Base-by-base conservation (phyloP, 2,329 filamentous ascomycete species). In the Ceratocystis colombiana region DNA sequence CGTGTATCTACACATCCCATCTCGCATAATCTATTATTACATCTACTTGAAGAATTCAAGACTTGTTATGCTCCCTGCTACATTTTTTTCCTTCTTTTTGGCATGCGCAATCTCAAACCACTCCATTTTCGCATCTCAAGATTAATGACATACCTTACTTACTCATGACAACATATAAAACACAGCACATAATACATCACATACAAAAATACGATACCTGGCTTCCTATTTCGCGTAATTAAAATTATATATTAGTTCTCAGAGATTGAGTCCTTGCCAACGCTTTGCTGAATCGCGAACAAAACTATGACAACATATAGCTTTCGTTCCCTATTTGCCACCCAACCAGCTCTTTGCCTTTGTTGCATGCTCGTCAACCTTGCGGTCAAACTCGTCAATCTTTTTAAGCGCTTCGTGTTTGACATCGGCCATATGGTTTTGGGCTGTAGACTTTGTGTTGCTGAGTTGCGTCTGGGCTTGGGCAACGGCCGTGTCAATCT, bases 261-360 rank as follows among this genome's bases (percentile, higher is more conserved):
- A 10, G 30, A 20, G 20, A 15, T 6, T 3, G 7, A 30, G 61
- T n/a, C 57, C 53, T 33, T 8, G 6, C n/a, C 15, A 46, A 41
- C 28, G 17, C 25, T 37, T 20, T 30, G 44, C 20, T 37, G 20
- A 46, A 48, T 57, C 22, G 2, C 37, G 10, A 53, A 7, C n/a
- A 53, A 53, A 17, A 4, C 25, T 53, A 28, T 7, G 20, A 22
- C 55, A 59, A 37, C 15, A 59, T n/a, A 33, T 17, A 17, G 8
- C 15, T 30, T 28, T 28, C 5, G 6, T 28, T 55, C 20, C 25
- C 71, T 74, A 77, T 73, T 82, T 83, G 69, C 83, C 82, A 67
- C 90, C 87, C 73, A 96, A 96, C 92, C 91, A 96, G 74, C 88
- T 84, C 85, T 96, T 96, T 57, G 90, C 88, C 79, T 96, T 88